Conservation (phyloP, 176 grass and related monocot genomes). For the Luzula sylvatica region DNA sequence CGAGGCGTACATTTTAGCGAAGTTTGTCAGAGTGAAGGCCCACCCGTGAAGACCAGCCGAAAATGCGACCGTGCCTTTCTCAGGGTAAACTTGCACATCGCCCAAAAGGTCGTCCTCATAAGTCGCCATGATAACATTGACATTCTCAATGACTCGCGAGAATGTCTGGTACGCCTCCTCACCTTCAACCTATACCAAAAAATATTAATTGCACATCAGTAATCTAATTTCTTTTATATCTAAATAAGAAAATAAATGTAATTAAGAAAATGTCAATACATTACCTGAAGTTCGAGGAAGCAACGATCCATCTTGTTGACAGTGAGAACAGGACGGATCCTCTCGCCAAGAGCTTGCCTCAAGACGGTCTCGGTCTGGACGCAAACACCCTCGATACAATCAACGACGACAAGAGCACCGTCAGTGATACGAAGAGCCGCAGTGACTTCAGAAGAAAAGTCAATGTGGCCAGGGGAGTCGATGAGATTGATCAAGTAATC, state of each 20-base stretch:
- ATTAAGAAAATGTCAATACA: too few relatives aligned
- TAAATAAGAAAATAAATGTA: too few relatives aligned
- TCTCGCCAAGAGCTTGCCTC: conserved; percentile 8
- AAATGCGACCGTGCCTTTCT: conserved; percentile 18
- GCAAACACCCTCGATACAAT: conserved; percentile 15
- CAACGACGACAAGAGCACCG: conserved; percentile 14
- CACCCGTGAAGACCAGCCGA: conserved; percentile 12
- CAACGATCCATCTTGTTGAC: conserved; percentile 20
- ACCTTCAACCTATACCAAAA: neutral
- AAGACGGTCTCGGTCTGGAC: conserved; percentile 13
- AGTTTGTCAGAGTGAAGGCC: conserved; percentile 8
- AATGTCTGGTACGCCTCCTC: conserved; percentile 14
- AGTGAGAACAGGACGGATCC: neutral
- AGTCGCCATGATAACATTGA: conserved; percentile 15
- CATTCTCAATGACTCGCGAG: conserved; percentile 11
- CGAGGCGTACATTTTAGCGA: conserved; percentile 11
- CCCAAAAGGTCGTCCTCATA: conserved; percentile 7
- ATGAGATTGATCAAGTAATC: conserved; percentile 14
- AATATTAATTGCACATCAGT: too few relatives aligned
- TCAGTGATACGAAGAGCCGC: conserved; percentile 8
- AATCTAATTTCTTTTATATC: too few relatives aligned
- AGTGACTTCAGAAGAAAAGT: conserved; percentile 15
- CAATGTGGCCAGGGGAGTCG: conserved; percentile 11
- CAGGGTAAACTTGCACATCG: conserved; percentile 11
- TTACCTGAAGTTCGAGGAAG: conserved; percentile 1